Conservation (phyloP, 768 basidiomycete genomes). For the Collybiopsis confluens region DNA sequence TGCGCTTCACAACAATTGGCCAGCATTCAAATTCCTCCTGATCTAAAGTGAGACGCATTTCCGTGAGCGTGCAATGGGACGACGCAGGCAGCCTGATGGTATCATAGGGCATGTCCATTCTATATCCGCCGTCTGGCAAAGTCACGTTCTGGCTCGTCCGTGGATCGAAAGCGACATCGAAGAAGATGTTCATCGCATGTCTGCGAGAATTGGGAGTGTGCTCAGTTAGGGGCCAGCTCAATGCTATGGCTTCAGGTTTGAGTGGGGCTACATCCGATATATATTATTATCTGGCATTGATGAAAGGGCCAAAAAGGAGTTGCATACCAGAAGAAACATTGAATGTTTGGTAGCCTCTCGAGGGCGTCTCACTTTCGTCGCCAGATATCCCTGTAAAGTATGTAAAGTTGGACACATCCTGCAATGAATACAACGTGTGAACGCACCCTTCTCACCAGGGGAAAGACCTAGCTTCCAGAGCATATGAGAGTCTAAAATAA, state of each 20-base stretch:
- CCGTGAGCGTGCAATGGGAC: neutral
- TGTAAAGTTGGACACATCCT: neutral
- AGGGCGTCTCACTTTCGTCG: neutral
- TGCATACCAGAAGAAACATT: neutral
- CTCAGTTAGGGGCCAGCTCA: slow-evolving; percentile 1
- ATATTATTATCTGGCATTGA: too few relatives aligned
- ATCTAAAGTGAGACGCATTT: neutral
- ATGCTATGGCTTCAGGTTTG: neutral
- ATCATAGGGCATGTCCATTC: too few relatives aligned
- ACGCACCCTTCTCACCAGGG: too few relatives aligned
- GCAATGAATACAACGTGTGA: neutral
- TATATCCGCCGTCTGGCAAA: neutral
- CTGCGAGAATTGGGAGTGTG: neutral
- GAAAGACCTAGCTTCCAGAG: too few relatives aligned
- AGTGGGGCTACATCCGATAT: neutral
- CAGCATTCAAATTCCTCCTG: neutral
- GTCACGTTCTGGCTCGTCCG: neutral
- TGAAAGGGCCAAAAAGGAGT: too few relatives aligned
- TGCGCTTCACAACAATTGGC: neutral
- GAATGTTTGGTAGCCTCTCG: neutral
- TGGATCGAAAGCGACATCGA: slow-evolving; percentile 1
- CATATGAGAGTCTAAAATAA: too few relatives aligned
- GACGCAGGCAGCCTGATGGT: neutral
- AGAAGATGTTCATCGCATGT: neutral
- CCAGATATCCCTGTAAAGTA: neutral